Percentiles rank a stretch among this genome's conserved stretches.
phyloP scores from a whole-genome alignment of 2,329 filamentous ascomycete genomes.

The Fusarium poae region DNA sequence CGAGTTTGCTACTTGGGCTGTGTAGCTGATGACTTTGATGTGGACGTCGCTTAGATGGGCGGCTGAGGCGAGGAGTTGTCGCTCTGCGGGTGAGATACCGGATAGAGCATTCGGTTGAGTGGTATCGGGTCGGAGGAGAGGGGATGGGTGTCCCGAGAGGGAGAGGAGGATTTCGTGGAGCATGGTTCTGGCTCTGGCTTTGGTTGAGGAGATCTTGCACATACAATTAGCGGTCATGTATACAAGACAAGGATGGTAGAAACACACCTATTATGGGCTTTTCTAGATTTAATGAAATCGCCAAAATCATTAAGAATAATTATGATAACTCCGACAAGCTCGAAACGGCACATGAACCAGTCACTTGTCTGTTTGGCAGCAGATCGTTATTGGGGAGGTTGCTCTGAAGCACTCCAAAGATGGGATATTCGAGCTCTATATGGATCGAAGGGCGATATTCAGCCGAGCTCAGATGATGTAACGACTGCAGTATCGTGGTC shows the following conservation, averaged over 20 bases:
- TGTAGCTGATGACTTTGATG: slow-evolving; percentile 75
- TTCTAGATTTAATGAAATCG: slow-evolving; percentile 56
- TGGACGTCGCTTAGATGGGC: slow-evolving; percentile 84
- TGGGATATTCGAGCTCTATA: not conserved
- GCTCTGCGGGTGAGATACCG: slow-evolving; percentile 80
- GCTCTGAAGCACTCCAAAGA: not conserved
- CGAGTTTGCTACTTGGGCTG: slow-evolving; percentile 73
- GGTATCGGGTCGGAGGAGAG: slow-evolving; percentile 75
- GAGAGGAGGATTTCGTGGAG: slow-evolving; percentile 98
- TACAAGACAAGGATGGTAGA: not conserved
- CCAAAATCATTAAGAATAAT: slow-evolving; percentile 61
- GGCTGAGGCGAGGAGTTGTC: slow-evolving; percentile 81
- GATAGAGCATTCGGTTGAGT: slow-evolving; percentile 61
- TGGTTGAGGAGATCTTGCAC: slow-evolving; percentile 19
- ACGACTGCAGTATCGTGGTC: slow-evolving; percentile 10
- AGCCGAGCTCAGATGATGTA: slow-evolving; percentile 15
- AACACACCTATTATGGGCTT: slow-evolving; percentile 46
- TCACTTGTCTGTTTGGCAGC: not conserved
- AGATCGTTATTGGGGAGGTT: not conserved
- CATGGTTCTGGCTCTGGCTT: slow-evolving; percentile 66
- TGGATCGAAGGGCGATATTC: not conserved
- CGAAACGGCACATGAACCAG: slow-evolving; percentile 65
- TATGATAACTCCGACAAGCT: slow-evolving; percentile 64
- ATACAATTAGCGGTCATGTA: slow-evolving; percentile 31
- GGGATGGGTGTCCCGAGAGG: slow-evolving; percentile 92